phyloP scores from a whole-genome alignment of 306 rosid genomes.

The Gleditsia sinensis region DNA sequence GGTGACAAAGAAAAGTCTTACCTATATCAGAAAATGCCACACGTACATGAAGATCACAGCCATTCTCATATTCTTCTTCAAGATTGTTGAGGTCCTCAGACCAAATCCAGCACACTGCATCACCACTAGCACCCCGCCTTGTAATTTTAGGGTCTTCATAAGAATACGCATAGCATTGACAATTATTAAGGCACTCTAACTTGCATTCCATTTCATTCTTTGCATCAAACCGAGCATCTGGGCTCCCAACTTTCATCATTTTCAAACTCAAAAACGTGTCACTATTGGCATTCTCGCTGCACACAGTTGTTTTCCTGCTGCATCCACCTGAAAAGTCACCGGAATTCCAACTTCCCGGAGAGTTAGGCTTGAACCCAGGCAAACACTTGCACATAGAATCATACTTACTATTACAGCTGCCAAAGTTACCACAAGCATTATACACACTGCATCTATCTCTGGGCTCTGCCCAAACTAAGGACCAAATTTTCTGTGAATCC shows the following conservation, averaged over 20 bases:
- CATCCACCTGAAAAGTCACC: conserved; percentile 76
- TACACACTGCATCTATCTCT: conserved; percentile 76
- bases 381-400: conserved; percentile 50
- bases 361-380: conserved; percentile 71
- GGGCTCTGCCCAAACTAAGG: conserved; percentile 68
- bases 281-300: conserved; percentile 42
- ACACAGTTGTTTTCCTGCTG: conserved; percentile 56
- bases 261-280: conserved; percentile 62
- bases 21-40: conserved; percentile 71
- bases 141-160: conserved; percentile 41
- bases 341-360: conserved; percentile 51
- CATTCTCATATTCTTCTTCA: conserved; percentile 64
- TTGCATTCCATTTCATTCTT: conserved; percentile 60
- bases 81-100: conserved; percentile 73
- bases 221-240: conserved; percentile 73
- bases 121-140: conserved; percentile 22
- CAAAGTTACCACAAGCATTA: conserved; percentile 77
- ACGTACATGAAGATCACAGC: conserved; percentile 63
- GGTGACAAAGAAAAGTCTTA: conserved; percentile 31
- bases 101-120: conserved; percentile 75
- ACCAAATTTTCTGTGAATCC: conserved; percentile 61
- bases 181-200: conserved; percentile 71
- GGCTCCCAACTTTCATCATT: conserved; percentile 81
- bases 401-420: conserved; percentile 62
- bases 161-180: conserved; percentile 73